These are phyloP conservation scores for Penicillium cosmopolitanum DNA, from an alignment of 495 filamentous ascomycete genomes.

Conservation along the genomic window DNA sequence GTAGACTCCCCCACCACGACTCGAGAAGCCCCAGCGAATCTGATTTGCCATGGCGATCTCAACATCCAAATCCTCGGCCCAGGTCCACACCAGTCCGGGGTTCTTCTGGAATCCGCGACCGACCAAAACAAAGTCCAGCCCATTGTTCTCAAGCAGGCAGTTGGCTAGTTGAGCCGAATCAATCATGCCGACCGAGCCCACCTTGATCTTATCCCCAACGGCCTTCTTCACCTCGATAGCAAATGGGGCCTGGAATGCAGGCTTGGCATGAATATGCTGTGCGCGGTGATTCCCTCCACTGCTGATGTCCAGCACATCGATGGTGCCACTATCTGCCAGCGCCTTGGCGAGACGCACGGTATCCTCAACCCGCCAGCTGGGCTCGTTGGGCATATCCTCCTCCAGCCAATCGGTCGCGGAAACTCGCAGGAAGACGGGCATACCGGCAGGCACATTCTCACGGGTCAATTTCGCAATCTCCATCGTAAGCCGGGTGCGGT, in stretches of 20 bases:
- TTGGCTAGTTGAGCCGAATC: slow-evolving; percentile 60
- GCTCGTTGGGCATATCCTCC: slow-evolving; percentile 42
- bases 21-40: slow-evolving; percentile 60
- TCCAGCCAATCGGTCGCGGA: slow-evolving; percentile 64
- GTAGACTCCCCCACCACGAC: slow-evolving; percentile 28
- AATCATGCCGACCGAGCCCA: slow-evolving; percentile 67
- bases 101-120: slow-evolving; percentile 73
- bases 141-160: slow-evolving; percentile 53
- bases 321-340: slow-evolving; percentile 52
- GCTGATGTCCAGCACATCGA: slow-evolving; percentile 69
- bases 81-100: slow-evolving; percentile 67
- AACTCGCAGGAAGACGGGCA: slow-evolving; percentile 70
- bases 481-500: slow-evolving; percentile 58
- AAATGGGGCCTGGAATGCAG: slow-evolving; percentile 67
- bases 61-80: slow-evolving; percentile 67
- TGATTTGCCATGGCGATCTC: slow-evolving; percentile 67
- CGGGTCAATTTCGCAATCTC: slow-evolving; percentile 61
- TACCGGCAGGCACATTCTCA: slow-evolving; percentile 55
- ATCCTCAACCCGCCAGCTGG: slow-evolving; percentile 60
- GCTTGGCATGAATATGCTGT: slow-evolving; percentile 58
- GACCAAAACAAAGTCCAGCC: slow-evolving; percentile 61
- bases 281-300: slow-evolving; percentile 59
- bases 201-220: slow-evolving; percentile 58
- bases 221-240: slow-evolving; percentile 61
- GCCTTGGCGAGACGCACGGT: slow-evolving; percentile 56